phyloP scores from a whole-genome alignment of 768 basidiomycete species.

The Chalciporus chontae region DNA sequence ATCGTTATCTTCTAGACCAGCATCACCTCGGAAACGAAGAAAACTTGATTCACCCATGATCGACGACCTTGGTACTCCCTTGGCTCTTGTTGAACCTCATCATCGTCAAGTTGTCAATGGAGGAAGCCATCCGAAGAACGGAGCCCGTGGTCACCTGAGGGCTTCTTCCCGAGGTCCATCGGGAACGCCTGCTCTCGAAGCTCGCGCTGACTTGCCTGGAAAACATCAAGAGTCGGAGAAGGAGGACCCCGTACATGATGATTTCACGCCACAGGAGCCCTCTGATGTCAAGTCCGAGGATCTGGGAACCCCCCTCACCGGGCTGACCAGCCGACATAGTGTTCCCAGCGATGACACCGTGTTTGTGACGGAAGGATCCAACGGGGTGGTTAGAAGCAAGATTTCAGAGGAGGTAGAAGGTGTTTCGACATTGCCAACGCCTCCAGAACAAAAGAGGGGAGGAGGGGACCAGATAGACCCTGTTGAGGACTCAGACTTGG shows the following conservation, averaged over 20 bases:
- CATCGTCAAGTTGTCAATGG: constrained; percentile 12
- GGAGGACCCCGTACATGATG: constrained; percentile 1
- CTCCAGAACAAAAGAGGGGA: neutral
- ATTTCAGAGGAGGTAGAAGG: constrained; percentile 19
- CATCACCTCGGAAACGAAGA: constrained; percentile 42
- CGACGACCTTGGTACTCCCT: constrained; percentile 18
- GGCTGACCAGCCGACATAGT: constrained; percentile 48
- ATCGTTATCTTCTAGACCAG: constrained; percentile 15
- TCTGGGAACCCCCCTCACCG: constrained; percentile 47
- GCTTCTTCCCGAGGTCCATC: neutral
- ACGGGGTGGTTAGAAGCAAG: constrained; percentile 29
- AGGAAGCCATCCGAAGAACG: constrained; percentile 16
- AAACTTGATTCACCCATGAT: constrained; percentile 37
- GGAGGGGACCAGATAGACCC: constrained; percentile 2
- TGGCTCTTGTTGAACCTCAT: constrained; percentile 8
- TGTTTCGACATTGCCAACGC: constrained; percentile 5
- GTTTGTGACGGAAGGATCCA: constrained; percentile 33
- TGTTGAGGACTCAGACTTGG: constrained; percentile 32
- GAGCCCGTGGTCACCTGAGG: neutral
- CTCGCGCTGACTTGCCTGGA: neutral
- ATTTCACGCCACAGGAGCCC: constrained; percentile 8
- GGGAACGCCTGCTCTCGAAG: neutral
- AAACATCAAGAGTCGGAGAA: neutral
- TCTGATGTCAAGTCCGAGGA: constrained; percentile 52
- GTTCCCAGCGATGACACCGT: constrained; percentile 58